Evolutionary conservation across 73 alveolate species (phyloP), one percentile per base, ranked within the genome.

Genomic region (Paramecium caudatum): DNA sequence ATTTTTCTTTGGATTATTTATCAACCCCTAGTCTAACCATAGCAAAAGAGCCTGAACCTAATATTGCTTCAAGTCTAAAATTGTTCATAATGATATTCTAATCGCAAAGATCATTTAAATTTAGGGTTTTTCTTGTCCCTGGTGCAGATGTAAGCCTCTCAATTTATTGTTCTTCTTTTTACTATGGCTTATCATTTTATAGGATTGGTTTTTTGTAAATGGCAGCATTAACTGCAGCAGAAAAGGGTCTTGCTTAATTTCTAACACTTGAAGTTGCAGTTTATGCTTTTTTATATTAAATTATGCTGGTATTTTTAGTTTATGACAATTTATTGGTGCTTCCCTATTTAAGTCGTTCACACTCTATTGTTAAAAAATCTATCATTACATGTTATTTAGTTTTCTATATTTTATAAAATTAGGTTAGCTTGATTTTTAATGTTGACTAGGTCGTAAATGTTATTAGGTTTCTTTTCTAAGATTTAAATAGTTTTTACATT

Each of bases 1-100:
- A 95, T 39, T 84, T 91, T 23, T 92, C 93, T 80, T 93, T 95
- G 15, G 98, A 27, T 34, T 83, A 27, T 82, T 91, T 94, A 78
- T 96, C 94, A 36, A 85, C 82, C 2, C 92, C 98, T 15, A 86
- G 81, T 90, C 95, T 95, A 5, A 96, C 99, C 3, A 93, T 91
- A 9, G 99, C 99, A 91, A 95, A 96, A 2, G 99, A 97, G 25
- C 99, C 99, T 68, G 92, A 91, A n/a, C 99, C 99, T 0, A 96
- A 16, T 39, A 90, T 94, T 41, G 94, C 36, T 62, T 86, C 93
- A 7, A 86, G 46, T 65, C 65, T 86, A 25, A 62, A 86, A 41
- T 86, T 86, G 32, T 68, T 68, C 46, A 86, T 86, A 8, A 30
- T 36, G 25, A 62, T 15, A 9, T 86, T 90, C 27, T 86, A 32